These are phyloP conservation scores for Dittrichia graveolens DNA, from an alignment of 129 eudicot species.

Conservation along the genomic window DNA sequence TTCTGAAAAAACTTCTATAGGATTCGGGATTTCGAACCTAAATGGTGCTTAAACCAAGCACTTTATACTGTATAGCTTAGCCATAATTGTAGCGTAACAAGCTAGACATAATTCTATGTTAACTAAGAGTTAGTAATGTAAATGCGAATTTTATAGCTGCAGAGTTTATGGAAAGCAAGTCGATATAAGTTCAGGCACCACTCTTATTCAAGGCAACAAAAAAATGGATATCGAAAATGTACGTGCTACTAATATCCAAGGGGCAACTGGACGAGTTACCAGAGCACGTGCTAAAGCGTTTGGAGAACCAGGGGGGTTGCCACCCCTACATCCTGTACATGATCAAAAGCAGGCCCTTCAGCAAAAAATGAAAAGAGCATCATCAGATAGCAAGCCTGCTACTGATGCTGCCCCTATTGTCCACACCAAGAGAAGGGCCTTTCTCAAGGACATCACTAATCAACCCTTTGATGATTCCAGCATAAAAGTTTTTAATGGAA, in stretches of 20 bases:
- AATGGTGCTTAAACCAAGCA: not conserved
- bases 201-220: constrained; percentile 38
- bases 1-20: not conserved
- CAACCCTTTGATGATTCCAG: constrained; percentile 28
- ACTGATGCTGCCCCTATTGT: constrained; percentile 31
- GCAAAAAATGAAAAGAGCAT: constrained; percentile 52
- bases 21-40: not conserved
- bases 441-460: constrained; percentile 74
- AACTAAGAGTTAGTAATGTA: constrained; percentile 4
- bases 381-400: constrained; percentile 42
- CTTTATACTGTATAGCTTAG: not conserved
- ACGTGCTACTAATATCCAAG: constrained; percentile 42
- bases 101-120: no score
- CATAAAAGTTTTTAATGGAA: constrained; percentile 31
- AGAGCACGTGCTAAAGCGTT: constrained; percentile 75
- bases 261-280: constrained; percentile 58
- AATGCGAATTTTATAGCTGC: constrained; percentile 31
- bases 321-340: constrained; percentile 50
- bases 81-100: not conserved
- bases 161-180: constrained; percentile 37
- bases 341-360: constrained; percentile 41
- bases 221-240: constrained; percentile 64
- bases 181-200: constrained; percentile 23
- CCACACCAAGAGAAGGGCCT: constrained; percentile 70
- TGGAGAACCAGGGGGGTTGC: constrained; percentile 54